Evolutionary conservation across 2,329 filamentous ascomycete species (phyloP).

Genomic region (Drechslera avenae): DNA sequence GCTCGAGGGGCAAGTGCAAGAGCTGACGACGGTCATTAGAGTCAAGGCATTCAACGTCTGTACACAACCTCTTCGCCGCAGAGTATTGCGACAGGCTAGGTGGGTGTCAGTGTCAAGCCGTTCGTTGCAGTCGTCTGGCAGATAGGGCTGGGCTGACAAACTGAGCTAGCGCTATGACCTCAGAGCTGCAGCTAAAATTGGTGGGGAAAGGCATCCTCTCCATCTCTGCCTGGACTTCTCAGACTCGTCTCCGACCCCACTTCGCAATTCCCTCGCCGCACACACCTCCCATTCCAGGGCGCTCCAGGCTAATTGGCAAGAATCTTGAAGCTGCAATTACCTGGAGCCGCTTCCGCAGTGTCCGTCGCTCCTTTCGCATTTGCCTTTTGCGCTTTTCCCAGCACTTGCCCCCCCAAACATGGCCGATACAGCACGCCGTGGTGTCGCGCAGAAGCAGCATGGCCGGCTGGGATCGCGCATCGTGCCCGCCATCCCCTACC

Average conservation of each 20-base stretch:
- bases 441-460: conserved; percentile 30
- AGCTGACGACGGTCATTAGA: no score
- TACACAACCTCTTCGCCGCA: no score
- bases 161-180: conserved; percentile 10
- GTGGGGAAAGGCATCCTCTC: conserved; percentile 17
- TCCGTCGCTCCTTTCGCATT: conserved; percentile 1
- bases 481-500: conserved; percentile 46
- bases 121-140: background rate
- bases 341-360: conserved; percentile 47
- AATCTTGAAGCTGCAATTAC: conserved; percentile 42
- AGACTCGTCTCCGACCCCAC: conserved; percentile 14
- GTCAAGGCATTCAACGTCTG: no score
- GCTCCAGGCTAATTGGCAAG: conserved; percentile 52
- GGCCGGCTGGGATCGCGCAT: conserved; percentile 41
- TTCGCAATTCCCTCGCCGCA: conserved; percentile 18
- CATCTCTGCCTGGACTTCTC: conserved; percentile 15
- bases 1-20: no score
- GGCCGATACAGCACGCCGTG: conserved; percentile 32
- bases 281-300: conserved; percentile 31
- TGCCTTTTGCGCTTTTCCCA: background rate
- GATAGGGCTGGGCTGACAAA: conserved; percentile 7
- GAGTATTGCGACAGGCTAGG: no score
- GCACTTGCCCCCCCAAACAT: conserved; percentile 3
- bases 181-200: conserved; percentile 11
- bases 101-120: no score